Evolutionary conservation across 495 filamentous ascomycete genomes (phyloP).

Genomic region (Pseudotulostoma volvatum): DNA sequence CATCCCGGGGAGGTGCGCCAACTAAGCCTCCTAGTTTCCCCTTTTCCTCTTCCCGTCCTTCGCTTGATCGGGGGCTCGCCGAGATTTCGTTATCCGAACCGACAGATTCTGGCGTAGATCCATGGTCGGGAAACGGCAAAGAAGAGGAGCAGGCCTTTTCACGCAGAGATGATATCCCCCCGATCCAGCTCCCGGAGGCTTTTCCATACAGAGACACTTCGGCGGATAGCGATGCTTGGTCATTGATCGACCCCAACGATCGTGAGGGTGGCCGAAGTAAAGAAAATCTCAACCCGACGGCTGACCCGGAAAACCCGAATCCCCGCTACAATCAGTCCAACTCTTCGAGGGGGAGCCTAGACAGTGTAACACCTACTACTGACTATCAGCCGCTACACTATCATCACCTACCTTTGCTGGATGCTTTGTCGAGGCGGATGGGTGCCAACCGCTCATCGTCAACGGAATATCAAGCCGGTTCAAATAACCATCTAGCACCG

Average conservation of each 20-base stretch:
- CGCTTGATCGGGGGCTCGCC: constrained; percentile 15
- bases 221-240: constrained; percentile 27
- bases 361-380: constrained; percentile 17
- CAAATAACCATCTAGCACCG: constrained; percentile 42
- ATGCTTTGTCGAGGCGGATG: constrained; percentile 6
- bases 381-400: constrained; percentile 35
- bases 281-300: constrained; percentile 13
- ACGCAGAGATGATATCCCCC: too few species aligned
- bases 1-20: too few species aligned
- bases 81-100: constrained; percentile 1
- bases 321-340: constrained; percentile 17
- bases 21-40: too few species aligned
- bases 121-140: too few species aligned
- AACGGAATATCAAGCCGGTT: constrained; percentile 9
- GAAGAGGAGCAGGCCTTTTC: too few species aligned
- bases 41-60: too few species aligned
- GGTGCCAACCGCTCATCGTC: constrained; percentile 10
- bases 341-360: constrained; percentile 26
- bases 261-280: constrained; percentile 11
- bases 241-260: constrained; percentile 16
- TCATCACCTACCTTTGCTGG: constrained; percentile 29
- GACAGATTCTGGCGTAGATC: constrained; percentile 10
- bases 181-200: constrained; percentile 29
- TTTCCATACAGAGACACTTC: constrained; percentile 24
- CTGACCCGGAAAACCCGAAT: constrained; percentile 12